Evolutionary conservation across 2,329 filamentous ascomycete species (phyloP), one percentile per base, ranked within the genome.

Genomic region (Alternaria sp.): DNA sequence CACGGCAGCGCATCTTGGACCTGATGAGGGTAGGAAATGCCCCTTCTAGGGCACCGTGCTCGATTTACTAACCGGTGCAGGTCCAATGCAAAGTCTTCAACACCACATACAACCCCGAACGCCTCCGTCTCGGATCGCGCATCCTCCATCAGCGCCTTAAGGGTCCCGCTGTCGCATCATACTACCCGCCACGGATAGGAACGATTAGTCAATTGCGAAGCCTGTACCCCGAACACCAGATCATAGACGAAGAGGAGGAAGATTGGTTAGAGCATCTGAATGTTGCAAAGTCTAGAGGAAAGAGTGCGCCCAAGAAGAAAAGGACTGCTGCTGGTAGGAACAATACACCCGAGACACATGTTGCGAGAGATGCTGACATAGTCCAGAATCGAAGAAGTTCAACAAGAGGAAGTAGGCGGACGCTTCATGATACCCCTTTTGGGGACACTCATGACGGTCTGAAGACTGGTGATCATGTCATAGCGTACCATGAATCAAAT

Each of bases 291-390:
- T 72, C 69, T 17, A 88, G 93, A 81, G 93, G 93, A 67, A 97
- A 98, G 83, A 89, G 89, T 54, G 86, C 90, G 42, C 93, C 94
- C 7, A 90, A 96, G 86, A 97, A 96, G 86, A 96, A 95, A 84
- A 88, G 83, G 74, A 88, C 83, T 42, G 79, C 79, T 67, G 79
- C 78, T 58, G 80, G 80, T 81, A 54, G 70, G 73, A 77, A 70
- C 45, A 51, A n/a, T 33, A 17, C 33, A 29, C 44, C 48, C 5
- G 33, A 40, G 6, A 9, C 3, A 17, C 9, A 10, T 4, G 2
- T 29, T 14, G 13, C 8, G 24, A 54, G 31, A 14, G 2, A 58
- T 44, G 23, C 58, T 68, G 42, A 67, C 42, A 5, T 1, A 10
- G 3, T 3, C 14, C 63, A 81, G 79, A 81, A 67, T 80, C 79